Percentiles rank a stretch among this genome's conserved stretches.
phyloP scores from a whole-genome alignment of 257 asterid genomes.

The Penstemon barbatus region DNA sequence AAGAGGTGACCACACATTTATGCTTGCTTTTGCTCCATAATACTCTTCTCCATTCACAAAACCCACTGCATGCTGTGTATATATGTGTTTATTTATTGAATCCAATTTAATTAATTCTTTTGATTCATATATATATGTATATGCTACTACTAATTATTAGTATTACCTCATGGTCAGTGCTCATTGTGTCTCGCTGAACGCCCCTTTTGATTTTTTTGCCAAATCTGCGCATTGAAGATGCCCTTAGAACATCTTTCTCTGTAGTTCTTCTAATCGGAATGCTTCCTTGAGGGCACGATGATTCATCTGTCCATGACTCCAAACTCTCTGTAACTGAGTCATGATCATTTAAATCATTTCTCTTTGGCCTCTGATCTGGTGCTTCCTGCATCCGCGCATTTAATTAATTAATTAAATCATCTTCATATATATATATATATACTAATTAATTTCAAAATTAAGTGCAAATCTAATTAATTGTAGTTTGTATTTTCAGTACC shows the following conservation, averaged over 20 bases:
- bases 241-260: conserved; percentile 69
- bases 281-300: conserved; percentile 72
- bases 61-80: conserved; percentile 83
- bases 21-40: conserved; percentile 90
- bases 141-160: not conserved
- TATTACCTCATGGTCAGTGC: conserved; percentile 84
- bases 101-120: no score
- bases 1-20: conserved; percentile 89
- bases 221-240: conserved; percentile 54
- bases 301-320: conserved; percentile 66
- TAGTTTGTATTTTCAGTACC: conserved; percentile 38
- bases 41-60: conserved; percentile 83
- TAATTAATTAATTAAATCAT: not conserved
- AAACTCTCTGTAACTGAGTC: conserved; percentile 38
- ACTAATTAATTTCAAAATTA: not conserved
- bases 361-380: conserved; percentile 77
- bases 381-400: conserved; percentile 50
- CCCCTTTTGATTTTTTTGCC: conserved; percentile 71
- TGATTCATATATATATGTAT: not conserved
- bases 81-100: not conserved
- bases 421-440: not conserved
- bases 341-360: conserved; percentile 19
- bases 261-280: conserved; percentile 79
- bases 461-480: not conserved
- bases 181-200: conserved; percentile 66